Evolutionary conservation across 495 filamentous ascomycete genomes (phyloP), one percentile per base, ranked within the genome.

Genomic region (Daldinia caldariorum): DNA sequence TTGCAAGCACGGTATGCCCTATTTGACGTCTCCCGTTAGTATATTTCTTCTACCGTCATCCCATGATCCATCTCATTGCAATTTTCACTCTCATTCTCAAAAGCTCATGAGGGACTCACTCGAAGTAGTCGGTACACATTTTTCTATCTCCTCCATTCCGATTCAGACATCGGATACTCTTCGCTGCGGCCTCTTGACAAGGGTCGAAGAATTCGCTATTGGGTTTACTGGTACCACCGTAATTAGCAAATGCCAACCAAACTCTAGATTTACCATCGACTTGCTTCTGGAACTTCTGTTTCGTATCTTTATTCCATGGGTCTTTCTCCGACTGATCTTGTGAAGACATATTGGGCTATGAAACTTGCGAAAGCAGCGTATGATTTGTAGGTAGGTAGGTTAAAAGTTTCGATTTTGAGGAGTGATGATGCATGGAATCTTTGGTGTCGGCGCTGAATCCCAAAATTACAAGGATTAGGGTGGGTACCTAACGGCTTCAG

Each of bases 1-100:
- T 97, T 97, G 80, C 94, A 97, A 69, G 96, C 93, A 67, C 93
- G 88, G 79, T 97, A 97, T 61, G 94, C 93, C 79, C 93, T 97
- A 58, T 32, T 47, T 4, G 26, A 18, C 39, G 20, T 14, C 39
- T 54, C 39, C 54, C 66, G 63, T 79, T 66, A 78, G 74, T 47
- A 49, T 55, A 26, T 39, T n/a, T 6, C 38, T 1, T 16, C 38
- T 0, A 16, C 18, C 38, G 26, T 14, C 8, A 8, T 45, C 2
- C 16, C 38, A 3, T 26, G 26, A 3, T 3, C 34, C 6, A 35
- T 35, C 6, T 35, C 34, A 10, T 35, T 7, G 9, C 13, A 4
- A 37, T 37, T 4, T 56, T 56, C 32, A 37, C 32, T 32, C 16
- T 16, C 3, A 35, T 12, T 22, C 53, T 37, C 2, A 37, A 13